Percentiles rank a stretch among this genome's conserved stretches.
phyloP scores from a whole-genome alignment of 2,329 filamentous ascomycete genomes.

The Aspergillus luchuensis region DNA sequence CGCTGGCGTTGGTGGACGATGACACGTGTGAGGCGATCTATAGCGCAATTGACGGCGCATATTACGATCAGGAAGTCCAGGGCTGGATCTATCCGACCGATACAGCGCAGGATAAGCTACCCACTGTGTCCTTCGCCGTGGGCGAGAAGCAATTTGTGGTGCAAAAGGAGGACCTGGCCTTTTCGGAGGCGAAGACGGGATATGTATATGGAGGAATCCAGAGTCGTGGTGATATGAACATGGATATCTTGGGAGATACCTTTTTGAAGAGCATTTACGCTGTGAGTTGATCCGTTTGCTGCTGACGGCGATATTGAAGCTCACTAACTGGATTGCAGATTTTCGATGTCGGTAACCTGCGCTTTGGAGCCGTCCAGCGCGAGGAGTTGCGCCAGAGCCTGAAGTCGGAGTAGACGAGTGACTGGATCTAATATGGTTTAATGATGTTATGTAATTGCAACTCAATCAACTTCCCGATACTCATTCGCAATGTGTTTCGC shows the following conservation, averaged over 20 bases:
- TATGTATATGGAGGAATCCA: conserved; percentile 68
- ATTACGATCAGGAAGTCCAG: conserved; percentile 58
- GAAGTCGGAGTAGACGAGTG: neutral
- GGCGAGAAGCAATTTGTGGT: conserved; percentile 62
- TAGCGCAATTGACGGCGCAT: conserved; percentile 61
- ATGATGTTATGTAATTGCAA: neutral
- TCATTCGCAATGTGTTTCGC: too few relatives aligned
- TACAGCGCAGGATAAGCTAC: conserved; percentile 56
- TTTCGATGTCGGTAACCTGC: conserved; percentile 63
- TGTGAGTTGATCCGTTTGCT: conserved; percentile 41
- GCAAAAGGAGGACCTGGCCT: conserved; percentile 65
- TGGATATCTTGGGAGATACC: conserved; percentile 66
- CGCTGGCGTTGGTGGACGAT: conserved; percentile 67
- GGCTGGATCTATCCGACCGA: conserved; percentile 65
- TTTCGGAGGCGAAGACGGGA: conserved; percentile 57
- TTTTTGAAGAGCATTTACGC: conserved; percentile 68
- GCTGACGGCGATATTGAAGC: neutral
- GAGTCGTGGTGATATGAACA: conserved; percentile 58
- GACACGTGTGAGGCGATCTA: conserved; percentile 64
- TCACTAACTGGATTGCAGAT: conserved; percentile 45
- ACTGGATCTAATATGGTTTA: too few relatives aligned
- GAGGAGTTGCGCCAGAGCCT: conserved; percentile 10
- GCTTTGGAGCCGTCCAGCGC: conserved; percentile 60
- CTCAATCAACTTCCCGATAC: too few relatives aligned
- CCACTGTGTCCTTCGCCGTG: conserved; percentile 64